phyloP scores from a whole-genome alignment of 2,329 filamentous ascomycete species.

The Fusarium sororula region DNA sequence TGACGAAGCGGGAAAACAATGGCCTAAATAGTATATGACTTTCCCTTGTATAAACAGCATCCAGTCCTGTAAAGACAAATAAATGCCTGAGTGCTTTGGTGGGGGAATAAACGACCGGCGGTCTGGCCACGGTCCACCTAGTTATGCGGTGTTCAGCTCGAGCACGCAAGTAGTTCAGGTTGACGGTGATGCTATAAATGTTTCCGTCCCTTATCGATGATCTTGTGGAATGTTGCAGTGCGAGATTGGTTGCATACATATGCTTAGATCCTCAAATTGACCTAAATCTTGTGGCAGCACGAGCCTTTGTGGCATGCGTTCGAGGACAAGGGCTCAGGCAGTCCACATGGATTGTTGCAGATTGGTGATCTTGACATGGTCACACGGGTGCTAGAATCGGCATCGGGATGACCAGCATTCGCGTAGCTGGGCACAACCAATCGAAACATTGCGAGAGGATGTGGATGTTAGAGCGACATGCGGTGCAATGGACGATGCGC shows the following conservation, averaged over 20 bases:
- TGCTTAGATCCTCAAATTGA: slow-evolving; percentile 12
- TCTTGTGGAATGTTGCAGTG: slow-evolving; percentile 12
- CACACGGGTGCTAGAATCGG: slow-evolving; percentile 21
- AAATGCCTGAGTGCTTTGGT: neutral
- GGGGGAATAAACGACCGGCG: neutral
- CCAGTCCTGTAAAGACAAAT: neutral
- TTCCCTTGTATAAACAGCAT: neutral
- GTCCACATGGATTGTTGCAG: slow-evolving; percentile 19
- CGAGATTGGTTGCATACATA: slow-evolving; percentile 18
- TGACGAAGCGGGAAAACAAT: neutral
- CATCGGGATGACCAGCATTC: slow-evolving; percentile 7
- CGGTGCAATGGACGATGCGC: neutral
- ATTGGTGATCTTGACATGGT: slow-evolving; percentile 33
- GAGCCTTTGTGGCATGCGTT: slow-evolving; percentile 24
- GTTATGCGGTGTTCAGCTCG: neutral
- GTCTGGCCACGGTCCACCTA: neutral
- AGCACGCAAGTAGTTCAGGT: neutral
- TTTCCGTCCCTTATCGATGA: slow-evolving; percentile 12
- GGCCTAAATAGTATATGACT: neutral
- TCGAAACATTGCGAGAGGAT: neutral
- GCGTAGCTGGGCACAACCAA: slow-evolving; percentile 1
- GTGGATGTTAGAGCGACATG: neutral
- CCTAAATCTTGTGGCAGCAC: slow-evolving; percentile 22
- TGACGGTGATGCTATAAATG: neutral
- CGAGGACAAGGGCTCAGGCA: slow-evolving; percentile 15